Evolutionary conservation across 306 rosid genomes (phyloP), one percentile per base, ranked within the genome.

Genomic region (Adenanthera pavonina): DNA sequence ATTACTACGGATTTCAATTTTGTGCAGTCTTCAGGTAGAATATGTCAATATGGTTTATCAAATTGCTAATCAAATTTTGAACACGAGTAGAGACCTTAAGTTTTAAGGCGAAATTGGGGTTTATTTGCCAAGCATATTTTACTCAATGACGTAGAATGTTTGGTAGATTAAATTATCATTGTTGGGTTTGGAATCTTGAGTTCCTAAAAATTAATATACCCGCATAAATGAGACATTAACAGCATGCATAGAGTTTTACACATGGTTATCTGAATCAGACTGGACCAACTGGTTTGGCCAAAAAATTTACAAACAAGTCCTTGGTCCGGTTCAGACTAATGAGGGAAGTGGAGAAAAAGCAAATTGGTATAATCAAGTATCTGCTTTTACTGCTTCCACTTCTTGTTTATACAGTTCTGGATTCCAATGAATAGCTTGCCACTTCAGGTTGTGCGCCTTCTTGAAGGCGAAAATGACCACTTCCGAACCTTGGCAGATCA

Each of bases 361-460:
- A 25, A 25, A 6, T 16, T 62, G 36, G 34, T 10, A 1, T 33
- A 46, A 7, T 20, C 10, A n/a, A 1, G 20, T 54, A 25, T 78
- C 33, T 69, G 41, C 43, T 9, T 59, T 34, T 46, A 46, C 30
- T 33, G 47, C 60, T 43, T 53, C 52, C 34, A 35, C 54, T 69
- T 78, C 53, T 77, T 25, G 14, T 67, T 40, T 51, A 30, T 66
- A 7, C 7, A n/a, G 17, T 30, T 59, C 48, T 62, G 8, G 30
- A 62, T 76, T 62, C 49, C 48, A 62, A 66, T 51, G 41, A 36
- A 52, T 66, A 51, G 20, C 67, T 78, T 78, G 49, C n/a, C 41
- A 61, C 33, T 68, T 78, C 84, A 91, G 95, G 91, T 89, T 64
- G 91, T 89, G 62, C 91, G 91, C 62, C 82, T 87, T 81, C 89